Evolutionary conservation across 495 filamentous ascomycete species (phyloP), one percentile per base, ranked within the genome.

Genomic region (Lophium mytilinum): DNA sequence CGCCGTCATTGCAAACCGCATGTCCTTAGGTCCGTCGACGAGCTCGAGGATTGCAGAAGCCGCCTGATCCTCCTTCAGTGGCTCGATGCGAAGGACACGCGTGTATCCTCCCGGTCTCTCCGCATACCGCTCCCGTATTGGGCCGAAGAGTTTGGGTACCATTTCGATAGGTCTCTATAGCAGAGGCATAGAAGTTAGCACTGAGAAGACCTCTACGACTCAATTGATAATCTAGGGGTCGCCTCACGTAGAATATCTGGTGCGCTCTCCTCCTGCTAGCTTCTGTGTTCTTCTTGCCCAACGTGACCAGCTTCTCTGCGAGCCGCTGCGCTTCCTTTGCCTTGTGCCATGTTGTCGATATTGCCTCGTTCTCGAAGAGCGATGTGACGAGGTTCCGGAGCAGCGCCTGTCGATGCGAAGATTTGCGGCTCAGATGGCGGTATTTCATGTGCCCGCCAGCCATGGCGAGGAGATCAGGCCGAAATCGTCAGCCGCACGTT

Each of bases 321-420:
- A 96, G 70, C 0, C 86, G 80, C 72, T 97, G 93, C 43, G 93
- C 87, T 75, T 98, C 93, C 72, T 97, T 98, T 34, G 93, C 93
- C 75, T 96, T 97, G 69, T 82, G 82, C 83, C 86, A 96, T 74
- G 93, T 95, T 24, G 93, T 98, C 47, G 82, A 83, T 76, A 98
- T 95, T 52, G 86, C 81, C 74, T 98, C 93, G 70, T 95, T 82
- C 67, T 86, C 77, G 76, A 98, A 83, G 54, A 98, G 86, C n/a
- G 90, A 92, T 57, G 90, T 95, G 66, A 97, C 89, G 43, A 98
- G 79, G 73, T 97, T 97, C 61, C 93, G 90, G 56, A 98, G 87
- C 59, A 98, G 82, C 53, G 93, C 91, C 73, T 92, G 82, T 67
- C 93, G 83, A 68, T 96, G 93, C 34, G 93, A 73, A 33, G 88